Evolutionary conservation across 2,329 filamentous ascomycete genomes (phyloP).

Genomic region (Colletotrichum chlorophyti): DNA sequence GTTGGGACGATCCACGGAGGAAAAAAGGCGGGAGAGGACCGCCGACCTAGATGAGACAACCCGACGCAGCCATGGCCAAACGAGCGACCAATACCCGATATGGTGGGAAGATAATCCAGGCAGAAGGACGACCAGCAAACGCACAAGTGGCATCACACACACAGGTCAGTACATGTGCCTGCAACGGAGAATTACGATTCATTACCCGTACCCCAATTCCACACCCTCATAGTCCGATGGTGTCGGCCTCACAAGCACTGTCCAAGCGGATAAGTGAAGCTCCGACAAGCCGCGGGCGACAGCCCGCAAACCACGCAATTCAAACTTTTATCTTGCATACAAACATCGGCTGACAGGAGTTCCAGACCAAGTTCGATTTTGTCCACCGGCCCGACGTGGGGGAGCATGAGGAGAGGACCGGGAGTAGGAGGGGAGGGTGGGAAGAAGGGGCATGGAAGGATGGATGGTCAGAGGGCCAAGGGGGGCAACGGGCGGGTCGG

Average conservation of each 20-base stretch:
- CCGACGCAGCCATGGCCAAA: slow-evolving; percentile 8
- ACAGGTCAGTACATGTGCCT: too few relatives aligned
- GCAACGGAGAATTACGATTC: background rate
- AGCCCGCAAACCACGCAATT: background rate
- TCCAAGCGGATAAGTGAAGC: background rate
- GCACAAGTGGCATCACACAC: too few relatives aligned
- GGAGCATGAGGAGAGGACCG: slow-evolving; percentile 2
- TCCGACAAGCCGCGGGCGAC: background rate
- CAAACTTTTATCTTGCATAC: slow-evolving; percentile 15
- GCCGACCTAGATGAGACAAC: slow-evolving; percentile 15
- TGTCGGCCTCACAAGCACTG: background rate
- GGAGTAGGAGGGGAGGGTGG: background rate
- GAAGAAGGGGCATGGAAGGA: background rate
- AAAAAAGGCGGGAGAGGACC: background rate
- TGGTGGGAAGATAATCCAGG: too few relatives aligned
- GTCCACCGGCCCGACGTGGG: slow-evolving; percentile 21
- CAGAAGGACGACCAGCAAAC: too few relatives aligned
- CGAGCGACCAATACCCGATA: background rate
- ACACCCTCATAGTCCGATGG: background rate
- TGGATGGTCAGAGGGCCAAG: background rate
- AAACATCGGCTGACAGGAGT: slow-evolving; percentile 25
- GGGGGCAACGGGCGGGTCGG: too few relatives aligned
- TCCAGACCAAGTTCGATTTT: slow-evolving; percentile 24
- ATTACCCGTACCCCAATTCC: too few relatives aligned
- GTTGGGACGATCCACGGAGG: background rate